A percentile compares a stretch with the other conserved stretches of the same genome.
phyloP scores from a whole-genome alignment of 2,329 filamentous ascomycete genomes.

The Botrytis galanthina region DNA sequence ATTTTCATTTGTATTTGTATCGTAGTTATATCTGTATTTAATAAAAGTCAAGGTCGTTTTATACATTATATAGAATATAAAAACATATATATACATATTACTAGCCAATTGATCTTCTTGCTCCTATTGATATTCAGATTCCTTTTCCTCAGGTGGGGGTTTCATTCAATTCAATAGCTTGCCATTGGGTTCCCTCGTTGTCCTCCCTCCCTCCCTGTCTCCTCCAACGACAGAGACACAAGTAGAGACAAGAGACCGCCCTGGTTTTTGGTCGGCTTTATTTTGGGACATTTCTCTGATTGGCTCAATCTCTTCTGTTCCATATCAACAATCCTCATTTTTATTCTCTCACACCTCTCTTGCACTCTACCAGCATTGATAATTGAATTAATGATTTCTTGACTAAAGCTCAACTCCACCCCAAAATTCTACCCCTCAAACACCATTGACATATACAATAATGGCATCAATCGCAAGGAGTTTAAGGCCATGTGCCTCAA shows the following conservation, averaged over 20 bases:
- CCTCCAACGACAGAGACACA: neutral
- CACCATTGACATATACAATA: slow-evolving; percentile 24
- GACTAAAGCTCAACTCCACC: slow-evolving; percentile 1
- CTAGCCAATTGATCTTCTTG: neutral
- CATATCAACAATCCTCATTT: neutral
- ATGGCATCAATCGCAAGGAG: slow-evolving; percentile 62
- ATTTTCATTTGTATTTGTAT: neutral
- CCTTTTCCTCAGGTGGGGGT: neutral
- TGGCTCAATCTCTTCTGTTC: neutral
- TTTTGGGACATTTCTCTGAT: neutral
- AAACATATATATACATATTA: neutral
- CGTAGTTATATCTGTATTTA: neutral
- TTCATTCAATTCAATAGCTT: neutral
- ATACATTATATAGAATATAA: neutral
- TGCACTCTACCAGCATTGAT: too few relatives aligned
- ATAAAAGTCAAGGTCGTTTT: neutral
- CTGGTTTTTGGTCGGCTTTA: neutral
- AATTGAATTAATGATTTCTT: neutral
- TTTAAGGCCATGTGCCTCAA: slow-evolving; percentile 41
- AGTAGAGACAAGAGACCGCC: neutral
- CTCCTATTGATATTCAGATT: neutral
- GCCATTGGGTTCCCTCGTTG: neutral
- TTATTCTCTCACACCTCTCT: slow-evolving; percentile 6
- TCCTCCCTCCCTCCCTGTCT: neutral
- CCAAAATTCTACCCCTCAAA: slow-evolving; percentile 9